These are phyloP conservation scores for Letharia lupina DNA, from an alignment of 495 filamentous ascomycete species.

Conservation along the genomic window DNA sequence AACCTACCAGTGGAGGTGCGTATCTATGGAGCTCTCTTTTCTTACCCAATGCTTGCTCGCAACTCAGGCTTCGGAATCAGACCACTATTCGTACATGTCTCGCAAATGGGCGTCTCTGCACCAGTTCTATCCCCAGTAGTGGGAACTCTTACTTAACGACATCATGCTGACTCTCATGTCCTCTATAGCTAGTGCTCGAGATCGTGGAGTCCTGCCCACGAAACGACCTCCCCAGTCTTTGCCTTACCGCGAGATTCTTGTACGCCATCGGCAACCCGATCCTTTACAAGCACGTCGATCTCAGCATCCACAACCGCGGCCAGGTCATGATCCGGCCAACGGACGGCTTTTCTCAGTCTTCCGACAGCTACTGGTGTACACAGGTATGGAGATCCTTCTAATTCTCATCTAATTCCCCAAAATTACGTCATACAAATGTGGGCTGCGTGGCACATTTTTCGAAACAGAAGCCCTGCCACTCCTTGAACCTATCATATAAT, in stretches of 20 bases:
- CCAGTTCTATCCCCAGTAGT: neutral
- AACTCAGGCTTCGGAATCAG: neutral
- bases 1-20: neutral
- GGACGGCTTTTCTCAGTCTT: neutral
- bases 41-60: neutral
- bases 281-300: neutral
- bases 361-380: conserved; percentile 1
- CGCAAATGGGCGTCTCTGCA: neutral
- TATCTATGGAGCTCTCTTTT: neutral
- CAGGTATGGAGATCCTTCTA: neutral
- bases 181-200: neutral
- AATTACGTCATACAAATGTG: neutral
- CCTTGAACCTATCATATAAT: neutral
- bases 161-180: neutral
- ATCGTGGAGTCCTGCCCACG: neutral
- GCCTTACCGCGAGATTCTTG: neutral
- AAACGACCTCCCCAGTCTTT: neutral
- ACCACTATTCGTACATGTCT: neutral
- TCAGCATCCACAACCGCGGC: conserved; percentile 4
- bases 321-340: neutral
- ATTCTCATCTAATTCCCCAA: neutral
- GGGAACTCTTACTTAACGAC: neutral
- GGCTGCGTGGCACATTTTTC: neutral
- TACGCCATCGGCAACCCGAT: neutral
- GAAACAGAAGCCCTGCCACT: neutral